phyloP scores from a whole-genome alignment of 768 basidiomycete species.

The Hericium alpestre region DNA sequence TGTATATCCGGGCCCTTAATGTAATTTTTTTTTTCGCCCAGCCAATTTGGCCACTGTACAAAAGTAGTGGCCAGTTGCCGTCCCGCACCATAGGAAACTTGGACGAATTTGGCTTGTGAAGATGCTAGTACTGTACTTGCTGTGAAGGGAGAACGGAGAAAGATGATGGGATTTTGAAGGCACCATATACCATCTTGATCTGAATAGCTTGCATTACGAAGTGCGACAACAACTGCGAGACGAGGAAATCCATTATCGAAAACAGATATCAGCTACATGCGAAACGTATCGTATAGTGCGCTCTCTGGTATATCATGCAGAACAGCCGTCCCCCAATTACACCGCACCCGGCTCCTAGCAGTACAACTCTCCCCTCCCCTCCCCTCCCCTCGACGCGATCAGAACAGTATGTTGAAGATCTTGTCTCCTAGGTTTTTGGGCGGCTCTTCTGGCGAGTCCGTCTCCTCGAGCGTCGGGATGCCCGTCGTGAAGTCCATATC shows the following conservation, averaged over 20 bases:
- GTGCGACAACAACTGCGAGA: no score
- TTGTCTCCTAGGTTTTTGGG: conserved; percentile 42
- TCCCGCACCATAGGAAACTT: neutral
- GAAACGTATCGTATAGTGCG: no score
- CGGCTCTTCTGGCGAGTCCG: conserved; percentile 40
- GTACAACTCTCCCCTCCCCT: neutral
- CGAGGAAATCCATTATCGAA: neutral
- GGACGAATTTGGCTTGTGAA: neutral
- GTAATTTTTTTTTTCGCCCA: no score
- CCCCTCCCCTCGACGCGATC: conserved; percentile 4
- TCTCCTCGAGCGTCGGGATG: conserved; percentile 61
- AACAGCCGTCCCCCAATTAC: neutral
- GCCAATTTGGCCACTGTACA: no score
- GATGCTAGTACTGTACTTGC: no score
- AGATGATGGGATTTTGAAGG: no score
- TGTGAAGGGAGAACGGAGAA: no score
- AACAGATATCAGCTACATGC: neutral
- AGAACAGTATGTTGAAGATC: conserved; percentile 44
- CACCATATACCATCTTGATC: no score
- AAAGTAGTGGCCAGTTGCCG: no score
- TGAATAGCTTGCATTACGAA: no score
- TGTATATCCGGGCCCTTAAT: no score
- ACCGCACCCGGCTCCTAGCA: no score
- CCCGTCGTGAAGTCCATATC: conserved; percentile 70
- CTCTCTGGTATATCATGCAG: neutral